These are phyloP conservation scores for Eragrostis tef DNA, from an alignment of 202 grass and related monocot species.

Conservation along the genomic window DNA sequence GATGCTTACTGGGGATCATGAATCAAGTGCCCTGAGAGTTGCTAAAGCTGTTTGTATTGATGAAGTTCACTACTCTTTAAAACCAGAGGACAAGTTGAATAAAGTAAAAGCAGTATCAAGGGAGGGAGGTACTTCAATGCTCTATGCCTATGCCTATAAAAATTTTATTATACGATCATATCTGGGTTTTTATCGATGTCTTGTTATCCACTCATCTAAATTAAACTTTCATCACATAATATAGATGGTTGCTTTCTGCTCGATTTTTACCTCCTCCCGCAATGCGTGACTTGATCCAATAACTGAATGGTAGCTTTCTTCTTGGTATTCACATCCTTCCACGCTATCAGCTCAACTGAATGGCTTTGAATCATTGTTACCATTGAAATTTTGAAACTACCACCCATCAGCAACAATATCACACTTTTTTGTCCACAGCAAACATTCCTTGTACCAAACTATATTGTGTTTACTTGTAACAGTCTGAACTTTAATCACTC, in stretches of 20 bases:
- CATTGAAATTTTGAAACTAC: neutral
- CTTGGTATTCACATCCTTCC: slow-evolving; percentile 1
- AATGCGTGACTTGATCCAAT: neutral
- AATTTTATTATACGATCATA: slow-evolving; percentile 28
- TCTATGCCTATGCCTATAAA: slow-evolving; percentile 22
- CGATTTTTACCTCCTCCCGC: slow-evolving; percentile 8
- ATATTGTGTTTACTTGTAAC: neutral
- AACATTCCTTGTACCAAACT: slow-evolving; percentile 6
- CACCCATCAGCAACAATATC: neutral
- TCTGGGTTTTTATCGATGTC: neutral
- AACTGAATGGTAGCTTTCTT: slow-evolving; percentile 1
- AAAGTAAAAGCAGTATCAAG: slow-evolving; percentile 92
- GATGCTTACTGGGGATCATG: slow-evolving; percentile 97
- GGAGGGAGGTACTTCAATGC: slow-evolving; percentile 61
- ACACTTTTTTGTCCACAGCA: slow-evolving; percentile 5
- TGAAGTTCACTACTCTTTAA: slow-evolving; percentile 78
- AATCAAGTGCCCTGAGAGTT: slow-evolving; percentile 87
- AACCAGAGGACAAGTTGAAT: slow-evolving; percentile 95
- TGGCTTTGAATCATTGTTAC: slow-evolving; percentile 22
- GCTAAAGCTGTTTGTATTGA: slow-evolving; percentile 88
- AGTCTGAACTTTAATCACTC: neutral
- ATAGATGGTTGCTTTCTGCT: neutral
- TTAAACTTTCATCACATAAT: neutral
- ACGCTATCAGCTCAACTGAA: neutral
- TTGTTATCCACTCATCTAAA: slow-evolving; percentile 6